These are phyloP conservation scores for Brassica napus DNA, from an alignment of 345 rosid species.

Conservation along the genomic window Da-Ae NC_063441.1:16289001-16289500, in stretches of 20 bases:
- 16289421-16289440: not conserved
- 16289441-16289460: not conserved
- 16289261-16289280: not conserved
- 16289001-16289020: not conserved
- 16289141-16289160: not conserved
- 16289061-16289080: not conserved
- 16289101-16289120: constrained; percentile 21
- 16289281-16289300: not conserved
- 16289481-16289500: not conserved
- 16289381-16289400: not conserved
- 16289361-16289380: not conserved
- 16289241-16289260: not conserved
- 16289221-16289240: not conserved
- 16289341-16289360: not conserved
- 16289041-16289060: not conserved
- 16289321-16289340: not conserved
- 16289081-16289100: not conserved
- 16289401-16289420: not conserved
- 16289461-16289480: not conserved
- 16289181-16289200: not conserved
- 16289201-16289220: not conserved
- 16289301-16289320: not conserved
- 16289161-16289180: not conserved
- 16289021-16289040: not conserved
- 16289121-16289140: not conserved